Conservation (phyloP, 2,329 filamentous ascomycete genomes). For the Claviceps spartinae region DNA sequence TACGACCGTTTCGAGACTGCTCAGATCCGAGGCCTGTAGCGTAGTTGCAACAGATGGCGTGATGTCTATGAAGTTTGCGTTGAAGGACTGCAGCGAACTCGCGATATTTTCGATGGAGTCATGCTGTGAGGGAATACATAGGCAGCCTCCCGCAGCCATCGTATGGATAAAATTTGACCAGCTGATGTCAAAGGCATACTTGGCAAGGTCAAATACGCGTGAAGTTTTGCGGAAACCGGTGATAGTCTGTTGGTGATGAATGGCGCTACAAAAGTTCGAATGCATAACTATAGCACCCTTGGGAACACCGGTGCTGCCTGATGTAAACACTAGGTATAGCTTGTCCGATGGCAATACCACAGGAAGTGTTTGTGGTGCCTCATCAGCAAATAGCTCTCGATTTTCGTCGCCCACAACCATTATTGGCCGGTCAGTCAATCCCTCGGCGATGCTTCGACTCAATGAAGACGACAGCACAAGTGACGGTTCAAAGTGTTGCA, state of each 20-base stretch:
- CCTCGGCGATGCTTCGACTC: background rate
- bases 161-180: constrained; percentile 37
- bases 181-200: constrained; percentile 37
- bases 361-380: background rate
- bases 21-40: background rate
- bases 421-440: background rate
- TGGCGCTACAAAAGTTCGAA: constrained; percentile 5
- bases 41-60: constrained; percentile 4
- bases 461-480: constrained; percentile 1
- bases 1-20: background rate
- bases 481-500: constrained; percentile 2
- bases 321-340: constrained; percentile 7
- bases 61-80: constrained; percentile 2
- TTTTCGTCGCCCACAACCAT: background rate
- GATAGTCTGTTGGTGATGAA: constrained; percentile 6
- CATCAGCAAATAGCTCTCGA: background rate
- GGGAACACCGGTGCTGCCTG: constrained; percentile 8
- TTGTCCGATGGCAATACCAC: background rate
- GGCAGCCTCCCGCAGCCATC: constrained; percentile 30
- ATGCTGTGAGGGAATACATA: constrained; percentile 30
- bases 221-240: constrained; percentile 5
- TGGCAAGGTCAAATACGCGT: constrained; percentile 28
- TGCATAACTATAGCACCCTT: constrained; percentile 11
- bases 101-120: background rate
- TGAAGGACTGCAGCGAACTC: background rate